Base-by-base conservation (phyloP, 768 basidiomycete species). In the Tulasnella sp. region DNA sequence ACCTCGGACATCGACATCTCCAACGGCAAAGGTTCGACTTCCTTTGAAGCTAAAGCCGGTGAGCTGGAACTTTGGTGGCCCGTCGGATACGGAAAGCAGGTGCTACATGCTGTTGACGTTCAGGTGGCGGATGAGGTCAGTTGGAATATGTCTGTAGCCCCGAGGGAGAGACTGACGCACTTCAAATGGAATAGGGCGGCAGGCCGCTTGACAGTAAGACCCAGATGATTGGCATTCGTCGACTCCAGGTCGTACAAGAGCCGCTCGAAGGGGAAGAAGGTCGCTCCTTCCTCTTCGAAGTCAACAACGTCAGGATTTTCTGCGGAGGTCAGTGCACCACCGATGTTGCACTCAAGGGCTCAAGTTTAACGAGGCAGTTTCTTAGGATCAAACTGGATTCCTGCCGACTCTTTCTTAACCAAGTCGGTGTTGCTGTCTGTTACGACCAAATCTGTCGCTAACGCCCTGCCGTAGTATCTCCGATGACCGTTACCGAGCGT, bases 331-430 rank as follows among this genome's bases (percentile, higher is more conserved):
- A 67, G 44, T 75, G 76, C 63, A 76, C 76, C 35, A 62, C 16
- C 36, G 40, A 63, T 67, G 19, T 39, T 37, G 62, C n/a, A 22
- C 19, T 67, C 12, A 4, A 59, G 14, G 29, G 32, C 37, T 29
- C 32, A 64, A 36, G 9, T 17, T 26, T 42, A 62, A 2, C 29
- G 35, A 11, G 35, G 52, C 17, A 9, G 35, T n/a, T 39, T 17
- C 26, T 35, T 37, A 88, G 89, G 94, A 62, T 91, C 90, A 0
- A 95, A 95, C 79, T 95, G 94, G 93, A 98, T 98, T 76, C 96
- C 96, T 4, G 90, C 90, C 0, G 95, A 98, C 79, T 92, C 89
- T 0, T 94, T 97, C 80, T 79, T 96, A 42, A 95, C 95, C 0
- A 88, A 84, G 91, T 91, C 74, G 52, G 86, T 79, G 36, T 22